Conservation (phyloP, 345 rosid genomes). For the Gossypium australe region DNA sequence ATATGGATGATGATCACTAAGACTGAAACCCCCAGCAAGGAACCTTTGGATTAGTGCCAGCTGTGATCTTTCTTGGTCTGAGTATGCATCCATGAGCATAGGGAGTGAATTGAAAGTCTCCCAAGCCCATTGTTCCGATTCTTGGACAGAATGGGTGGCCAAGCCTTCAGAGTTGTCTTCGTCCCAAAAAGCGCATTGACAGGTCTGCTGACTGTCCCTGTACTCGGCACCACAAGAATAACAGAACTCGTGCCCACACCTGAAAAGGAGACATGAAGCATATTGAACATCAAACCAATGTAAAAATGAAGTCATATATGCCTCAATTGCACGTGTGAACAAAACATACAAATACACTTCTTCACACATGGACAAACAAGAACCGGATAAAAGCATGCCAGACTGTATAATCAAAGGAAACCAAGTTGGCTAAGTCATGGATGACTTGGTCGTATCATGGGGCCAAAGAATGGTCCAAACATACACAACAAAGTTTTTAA, state of each 20-base stretch:
- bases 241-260: constrained; percentile 96
- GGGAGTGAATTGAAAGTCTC: constrained; percentile 86
- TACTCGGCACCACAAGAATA: constrained; percentile 92
- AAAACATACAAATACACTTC: not conserved
- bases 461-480: not conserved
- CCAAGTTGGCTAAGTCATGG: not conserved
- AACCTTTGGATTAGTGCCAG: constrained; percentile 85
- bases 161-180: constrained; percentile 63
- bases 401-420: not conserved
- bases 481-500: not conserved
- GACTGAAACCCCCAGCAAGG: constrained; percentile 91
- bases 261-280: constrained; percentile 26
- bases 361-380: not conserved
- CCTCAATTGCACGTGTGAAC: not conserved
- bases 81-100: constrained; percentile 78
- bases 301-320: not conserved
- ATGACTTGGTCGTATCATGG: not conserved
- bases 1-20: constrained; percentile 73
- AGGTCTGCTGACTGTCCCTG: constrained; percentile 64
- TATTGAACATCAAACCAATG: not conserved
- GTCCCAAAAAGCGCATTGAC: constrained; percentile 91
- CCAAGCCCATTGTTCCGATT: constrained; percentile 96
- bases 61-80: constrained; percentile 95
- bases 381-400: not conserved
- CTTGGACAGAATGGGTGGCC: constrained; percentile 54